Evolutionary conservation across 2,329 filamentous ascomycete species (phyloP).

Genomic region (Penicillium frequentans): DNA sequence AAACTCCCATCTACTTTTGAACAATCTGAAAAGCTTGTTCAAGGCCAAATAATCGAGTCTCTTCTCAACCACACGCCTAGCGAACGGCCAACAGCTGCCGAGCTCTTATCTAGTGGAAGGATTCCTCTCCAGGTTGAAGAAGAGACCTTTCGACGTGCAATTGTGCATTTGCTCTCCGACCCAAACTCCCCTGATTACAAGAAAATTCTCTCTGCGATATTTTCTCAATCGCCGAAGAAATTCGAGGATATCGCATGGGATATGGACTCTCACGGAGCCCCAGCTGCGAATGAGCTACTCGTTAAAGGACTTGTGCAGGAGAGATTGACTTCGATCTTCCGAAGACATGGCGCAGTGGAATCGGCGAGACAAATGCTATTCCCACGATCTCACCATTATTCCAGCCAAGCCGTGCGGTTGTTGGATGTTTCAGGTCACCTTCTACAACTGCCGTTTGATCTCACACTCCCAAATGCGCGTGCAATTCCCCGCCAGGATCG

Average conservation of each 20-base stretch:
- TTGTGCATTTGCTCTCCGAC: constrained; percentile 74
- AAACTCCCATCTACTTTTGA: constrained; percentile 72
- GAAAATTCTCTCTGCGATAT: constrained; percentile 84
- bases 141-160: constrained; percentile 79
- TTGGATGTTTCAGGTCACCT: constrained; percentile 83
- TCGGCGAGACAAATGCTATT: constrained; percentile 72
- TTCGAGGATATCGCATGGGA: constrained; percentile 82
- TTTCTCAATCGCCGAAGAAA: constrained; percentile 71
- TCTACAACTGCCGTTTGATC: constrained; percentile 88
- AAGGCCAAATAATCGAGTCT: constrained; percentile 75
- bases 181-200: constrained; percentile 83
- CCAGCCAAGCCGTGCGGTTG: constrained; percentile 71
- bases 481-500: constrained; percentile 69
- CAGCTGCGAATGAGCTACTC: constrained; percentile 56
- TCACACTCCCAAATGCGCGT: constrained; percentile 85
- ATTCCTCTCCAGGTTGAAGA: constrained; percentile 91
- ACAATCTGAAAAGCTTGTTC: constrained; percentile 64
- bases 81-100: constrained; percentile 76
- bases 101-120: constrained; percentile 81
- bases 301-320: constrained; percentile 73
- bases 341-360: constrained; percentile 85
- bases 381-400: constrained; percentile 78
- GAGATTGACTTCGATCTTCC: constrained; percentile 74
- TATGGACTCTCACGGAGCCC: constrained; percentile 59
- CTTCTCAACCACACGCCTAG: constrained; percentile 80